Conservation (phyloP, 2,329 filamentous ascomycete genomes). For the Scortechinia acanthostroma region DNA sequence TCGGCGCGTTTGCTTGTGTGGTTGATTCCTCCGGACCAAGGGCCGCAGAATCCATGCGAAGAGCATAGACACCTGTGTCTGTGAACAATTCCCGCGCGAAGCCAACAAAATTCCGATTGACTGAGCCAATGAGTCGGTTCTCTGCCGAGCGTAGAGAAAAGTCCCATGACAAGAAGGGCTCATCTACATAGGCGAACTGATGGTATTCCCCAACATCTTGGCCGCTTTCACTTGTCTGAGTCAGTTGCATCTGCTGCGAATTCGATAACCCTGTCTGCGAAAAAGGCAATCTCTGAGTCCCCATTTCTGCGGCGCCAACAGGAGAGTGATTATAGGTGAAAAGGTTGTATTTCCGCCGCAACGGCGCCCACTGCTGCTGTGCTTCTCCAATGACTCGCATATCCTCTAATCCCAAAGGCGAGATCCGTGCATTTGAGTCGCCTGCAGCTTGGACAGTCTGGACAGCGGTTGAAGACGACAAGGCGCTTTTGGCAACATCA, state of each 20-base stretch:
- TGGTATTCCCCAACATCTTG: conserved; percentile 33
- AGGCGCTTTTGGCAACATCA: conserved; percentile 18
- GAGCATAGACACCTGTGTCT: conserved; percentile 56
- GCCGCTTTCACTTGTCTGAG: conserved; percentile 12
- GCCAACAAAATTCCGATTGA: conserved; percentile 56
- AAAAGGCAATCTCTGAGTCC: conserved; percentile 26
- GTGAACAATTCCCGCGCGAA: conserved; percentile 60
- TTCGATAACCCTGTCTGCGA: conserved; percentile 36
- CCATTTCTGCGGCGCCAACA: conserved; percentile 19
- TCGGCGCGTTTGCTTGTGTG: conserved; percentile 6
- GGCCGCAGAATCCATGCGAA: conserved; percentile 55
- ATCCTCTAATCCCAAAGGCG: conserved; percentile 38
- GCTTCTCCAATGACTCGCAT: conserved; percentile 59
- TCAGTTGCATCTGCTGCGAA: conserved; percentile 32
- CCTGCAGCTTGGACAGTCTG: conserved; percentile 27
- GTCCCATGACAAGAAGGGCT: conserved; percentile 58
- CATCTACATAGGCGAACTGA: conserved; percentile 56
- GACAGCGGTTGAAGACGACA: conserved; percentile 24
- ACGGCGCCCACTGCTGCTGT: conserved; percentile 55
- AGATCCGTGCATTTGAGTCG: conserved; percentile 38
- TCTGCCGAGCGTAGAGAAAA: conserved; percentile 47
- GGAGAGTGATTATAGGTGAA: conserved; percentile 45
- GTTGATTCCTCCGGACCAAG: conserved; percentile 23
- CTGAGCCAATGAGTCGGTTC: conserved; percentile 42
- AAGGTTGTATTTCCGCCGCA: conserved; percentile 57